Percentiles rank a stretch among this genome's conserved stretches.
These are phyloP conservation scores for Alternaria burnsii DNA, from an alignment of 2,329 filamentous ascomycete species.

Conservation along the genomic window DNA sequence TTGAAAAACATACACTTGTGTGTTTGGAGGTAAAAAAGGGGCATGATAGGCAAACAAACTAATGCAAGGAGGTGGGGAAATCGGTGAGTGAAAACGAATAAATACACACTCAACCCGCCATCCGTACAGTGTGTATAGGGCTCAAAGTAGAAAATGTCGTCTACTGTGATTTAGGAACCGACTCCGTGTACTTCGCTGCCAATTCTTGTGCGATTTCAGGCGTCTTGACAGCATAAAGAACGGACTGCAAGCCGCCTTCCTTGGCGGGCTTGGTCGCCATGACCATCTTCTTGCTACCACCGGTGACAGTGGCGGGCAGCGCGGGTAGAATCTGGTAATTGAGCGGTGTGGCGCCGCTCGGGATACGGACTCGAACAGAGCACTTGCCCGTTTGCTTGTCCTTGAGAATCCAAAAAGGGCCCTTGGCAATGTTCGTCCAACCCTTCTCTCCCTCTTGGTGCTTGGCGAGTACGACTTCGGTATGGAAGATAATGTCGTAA, in stretches of 20 bases:
- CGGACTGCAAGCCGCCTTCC: constrained; percentile 33
- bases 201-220: constrained; percentile 43
- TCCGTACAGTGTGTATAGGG: background rate
- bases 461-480: constrained; percentile 39
- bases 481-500: constrained; percentile 47
- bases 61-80: background rate
- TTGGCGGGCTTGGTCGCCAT: constrained; percentile 32
- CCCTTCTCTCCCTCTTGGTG: constrained; percentile 36
- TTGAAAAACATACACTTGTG: constrained; percentile 12
- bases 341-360: constrained; percentile 41
- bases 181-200: constrained; percentile 40
- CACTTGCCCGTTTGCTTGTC: constrained; percentile 46
- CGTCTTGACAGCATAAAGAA: constrained; percentile 41
- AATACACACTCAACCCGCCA: background rate
- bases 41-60: background rate
- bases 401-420: constrained; percentile 48
- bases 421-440: constrained; percentile 45
- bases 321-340: constrained; percentile 45
- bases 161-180: constrained; percentile 29
- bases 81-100: background rate
- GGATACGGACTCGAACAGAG: constrained; percentile 45
- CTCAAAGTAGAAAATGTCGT: background rate
- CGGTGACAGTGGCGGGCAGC: constrained; percentile 33
- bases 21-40: background rate
- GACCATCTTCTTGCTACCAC: constrained; percentile 42